These are phyloP conservation scores for Suillus decipiens DNA, from an alignment of 768 basidiomycete species.

Conservation along the genomic window DNA sequence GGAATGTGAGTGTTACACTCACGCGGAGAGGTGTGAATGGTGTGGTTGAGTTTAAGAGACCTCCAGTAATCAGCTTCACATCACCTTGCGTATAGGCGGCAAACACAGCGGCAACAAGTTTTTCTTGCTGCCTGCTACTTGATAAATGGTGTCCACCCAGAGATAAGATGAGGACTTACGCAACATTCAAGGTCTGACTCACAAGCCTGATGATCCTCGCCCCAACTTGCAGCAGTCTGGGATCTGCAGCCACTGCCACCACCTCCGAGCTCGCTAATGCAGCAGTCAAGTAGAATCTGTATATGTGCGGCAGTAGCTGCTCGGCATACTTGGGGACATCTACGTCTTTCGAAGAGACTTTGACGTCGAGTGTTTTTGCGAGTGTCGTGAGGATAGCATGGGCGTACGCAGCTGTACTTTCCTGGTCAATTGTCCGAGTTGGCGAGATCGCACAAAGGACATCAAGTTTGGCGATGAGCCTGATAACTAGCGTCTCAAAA, in stretches of 20 bases:
- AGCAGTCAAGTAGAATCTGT: conserved; percentile 57
- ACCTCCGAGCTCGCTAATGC: conserved; percentile 29
- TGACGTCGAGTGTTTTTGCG: conserved; percentile 55
- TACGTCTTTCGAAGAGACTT: conserved; percentile 53
- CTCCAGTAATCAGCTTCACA: conserved; percentile 52
- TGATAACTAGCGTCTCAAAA: conserved; percentile 83
- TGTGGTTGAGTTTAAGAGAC: conserved; percentile 44
- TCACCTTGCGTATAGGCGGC: conserved; percentile 44
- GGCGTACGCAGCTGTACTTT: conserved; percentile 79
- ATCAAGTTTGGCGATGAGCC: conserved; percentile 77
- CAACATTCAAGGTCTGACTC: conserved; percentile 57
- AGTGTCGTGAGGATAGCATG: conserved; percentile 80
- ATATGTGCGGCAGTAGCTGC: conserved; percentile 68
- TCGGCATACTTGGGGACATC: conserved; percentile 86
- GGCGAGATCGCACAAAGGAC: conserved; percentile 50
- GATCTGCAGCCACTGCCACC: conserved; percentile 36
- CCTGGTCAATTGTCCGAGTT: conserved; percentile 39
- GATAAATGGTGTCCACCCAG: conserved; percentile 8
- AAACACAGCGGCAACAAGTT: conserved; percentile 47
- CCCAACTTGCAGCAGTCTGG: conserved; percentile 40
- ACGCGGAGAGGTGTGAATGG: conserved; percentile 58
- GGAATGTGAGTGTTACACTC: conserved; percentile 13
- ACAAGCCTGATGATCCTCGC: conserved; percentile 70
- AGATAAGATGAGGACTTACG: conserved; percentile 51
- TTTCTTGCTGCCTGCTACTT: conserved; percentile 55